Base-by-base conservation (phyloP, 75 land plant species). In the Picea glauca region DNA sequence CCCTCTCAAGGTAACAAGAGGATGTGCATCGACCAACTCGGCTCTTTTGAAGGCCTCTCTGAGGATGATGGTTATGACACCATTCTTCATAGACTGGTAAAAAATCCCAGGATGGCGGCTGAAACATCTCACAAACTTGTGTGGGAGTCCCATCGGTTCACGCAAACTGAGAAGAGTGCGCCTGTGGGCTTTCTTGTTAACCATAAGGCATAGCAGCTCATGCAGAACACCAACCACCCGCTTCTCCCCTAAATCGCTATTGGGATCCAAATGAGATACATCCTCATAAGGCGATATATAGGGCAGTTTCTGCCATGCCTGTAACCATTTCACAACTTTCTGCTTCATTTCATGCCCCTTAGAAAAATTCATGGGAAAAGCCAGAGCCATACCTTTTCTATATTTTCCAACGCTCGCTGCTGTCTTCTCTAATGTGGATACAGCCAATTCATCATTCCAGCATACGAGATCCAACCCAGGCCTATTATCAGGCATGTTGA, bases 301-400 rank as follows among this genome's bases (percentile, higher is more conserved):
- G 8, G 94, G 93, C 80, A 92, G 76, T 61, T 80, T 85, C 89
- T 94, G 96, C 90, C 91, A 94, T 35, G 88, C 85, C 21, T 88
- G 84, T 58, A 88, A 17, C 86, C 87, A 85, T 76, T 82, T 83
- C 81, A 83, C 80, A 57, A 78, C 68, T 77, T 88, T 87, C 82
- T 87, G 85, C 30, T 88, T 90, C 81, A 87, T 72, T 56, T 78
- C 87, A 60, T 89, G 83, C 15, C 88, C 87, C 5, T 38, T 73
- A 0, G 93, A 77, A 74, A 66, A 91, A 13, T 79, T 58, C 61
- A 81, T 13, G 1, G 84, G 78, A 74, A 91, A 90, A 1, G 78
- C 72, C 23, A 90, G 83, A 13, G 89, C 80, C 78, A 62, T 77
- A 7, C 86, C 93, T 59, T 85, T 84, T 70, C 32, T 72, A 46